Percentiles rank a stretch among this genome's conserved stretches.
These are phyloP conservation scores for Trichoderma citrinoviride DNA, from an alignment of 2,329 filamentous ascomycete genomes.

Conservation along the genomic window DNA sequence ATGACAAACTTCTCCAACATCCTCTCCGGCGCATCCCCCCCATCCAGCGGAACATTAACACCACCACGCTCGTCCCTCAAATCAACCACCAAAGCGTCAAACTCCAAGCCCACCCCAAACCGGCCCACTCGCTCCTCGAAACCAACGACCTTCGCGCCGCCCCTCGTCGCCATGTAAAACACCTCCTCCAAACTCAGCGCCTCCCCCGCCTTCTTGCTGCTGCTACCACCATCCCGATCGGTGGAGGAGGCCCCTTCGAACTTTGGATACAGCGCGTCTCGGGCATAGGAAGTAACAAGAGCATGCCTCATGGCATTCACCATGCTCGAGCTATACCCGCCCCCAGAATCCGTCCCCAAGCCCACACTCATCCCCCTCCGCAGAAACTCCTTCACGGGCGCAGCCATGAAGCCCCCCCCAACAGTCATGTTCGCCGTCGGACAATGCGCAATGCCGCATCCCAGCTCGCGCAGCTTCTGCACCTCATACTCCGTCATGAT, in stretches of 20 bases:
- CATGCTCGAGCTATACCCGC: slow-evolving; percentile 60
- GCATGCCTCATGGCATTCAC: slow-evolving; percentile 58
- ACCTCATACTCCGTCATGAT: slow-evolving; percentile 59
- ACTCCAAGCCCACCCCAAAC: slow-evolving; percentile 59
- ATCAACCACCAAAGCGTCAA: slow-evolving; percentile 56
- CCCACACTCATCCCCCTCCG: slow-evolving; percentile 61
- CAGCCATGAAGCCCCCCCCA: slow-evolving; percentile 61
- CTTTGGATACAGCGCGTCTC: slow-evolving; percentile 39
- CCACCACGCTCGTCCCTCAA: slow-evolving; percentile 36
- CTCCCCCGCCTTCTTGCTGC: neutral
- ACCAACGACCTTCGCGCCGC: slow-evolving; percentile 58
- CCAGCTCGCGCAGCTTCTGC: slow-evolving; percentile 42
- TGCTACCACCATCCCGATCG: too few relatives aligned
- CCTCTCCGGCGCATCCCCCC: slow-evolving; percentile 45
- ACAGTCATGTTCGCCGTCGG: slow-evolving; percentile 63
- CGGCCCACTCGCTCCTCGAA: slow-evolving; percentile 54
- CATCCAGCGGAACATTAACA: slow-evolving; percentile 53
- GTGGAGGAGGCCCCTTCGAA: neutral
- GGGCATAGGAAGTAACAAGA: slow-evolving; percentile 52
- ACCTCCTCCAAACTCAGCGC: slow-evolving; percentile 47
- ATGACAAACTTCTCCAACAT: slow-evolving; percentile 64
- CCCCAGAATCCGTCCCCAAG: slow-evolving; percentile 62
- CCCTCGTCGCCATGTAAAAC: slow-evolving; percentile 60
- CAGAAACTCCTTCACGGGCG: slow-evolving; percentile 57
- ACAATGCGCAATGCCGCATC: slow-evolving; percentile 62